Percentiles rank a stretch among this genome's conserved stretches.
These are phyloP conservation scores for Quercus tomentella DNA, from an alignment of 331 rosid species.

Conservation along the genomic window DNA sequence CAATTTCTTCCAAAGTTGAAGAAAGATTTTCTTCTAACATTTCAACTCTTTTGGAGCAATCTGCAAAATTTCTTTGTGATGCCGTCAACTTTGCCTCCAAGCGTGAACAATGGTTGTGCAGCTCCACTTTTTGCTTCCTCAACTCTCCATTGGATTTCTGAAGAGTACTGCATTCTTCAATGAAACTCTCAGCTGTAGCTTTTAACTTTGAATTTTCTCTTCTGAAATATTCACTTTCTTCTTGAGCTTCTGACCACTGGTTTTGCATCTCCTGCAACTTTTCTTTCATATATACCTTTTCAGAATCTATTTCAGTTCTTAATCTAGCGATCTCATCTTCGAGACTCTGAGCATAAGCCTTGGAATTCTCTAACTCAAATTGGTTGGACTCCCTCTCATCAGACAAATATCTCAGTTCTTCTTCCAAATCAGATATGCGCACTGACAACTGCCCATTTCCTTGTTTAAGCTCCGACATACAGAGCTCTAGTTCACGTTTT, in stretches of 20 bases:
- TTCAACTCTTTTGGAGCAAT: constrained; percentile 48
- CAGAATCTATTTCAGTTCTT: constrained; percentile 29
- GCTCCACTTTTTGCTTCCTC: constrained; percentile 46
- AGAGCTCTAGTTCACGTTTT: constrained; percentile 47
- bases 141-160: constrained; percentile 54
- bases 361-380: constrained; percentile 52
- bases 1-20: constrained; percentile 46
- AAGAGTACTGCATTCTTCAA: constrained; percentile 52
- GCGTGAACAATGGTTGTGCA: constrained; percentile 43
- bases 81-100: constrained; percentile 53
- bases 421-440: constrained; percentile 51
- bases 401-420: constrained; percentile 40
- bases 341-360: constrained; percentile 41
- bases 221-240: constrained; percentile 51
- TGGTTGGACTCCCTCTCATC: constrained; percentile 38
- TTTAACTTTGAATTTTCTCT: constrained; percentile 48
- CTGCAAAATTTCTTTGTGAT: constrained; percentile 44
- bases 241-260: constrained; percentile 49
- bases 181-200: constrained; percentile 34
- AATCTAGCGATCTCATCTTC: constrained; percentile 45
- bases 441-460: constrained; percentile 44
- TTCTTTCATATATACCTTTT: constrained; percentile 36
- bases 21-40: constrained; percentile 44
- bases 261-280: constrained; percentile 34
- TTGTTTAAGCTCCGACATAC: constrained; percentile 42